A percentile compares a stretch with the other conserved stretches of the same genome.
Evolutionary conservation across 1,284 basidiomycete genomes (phyloP).

Genomic region (Abortiporus biennis): DNA sequence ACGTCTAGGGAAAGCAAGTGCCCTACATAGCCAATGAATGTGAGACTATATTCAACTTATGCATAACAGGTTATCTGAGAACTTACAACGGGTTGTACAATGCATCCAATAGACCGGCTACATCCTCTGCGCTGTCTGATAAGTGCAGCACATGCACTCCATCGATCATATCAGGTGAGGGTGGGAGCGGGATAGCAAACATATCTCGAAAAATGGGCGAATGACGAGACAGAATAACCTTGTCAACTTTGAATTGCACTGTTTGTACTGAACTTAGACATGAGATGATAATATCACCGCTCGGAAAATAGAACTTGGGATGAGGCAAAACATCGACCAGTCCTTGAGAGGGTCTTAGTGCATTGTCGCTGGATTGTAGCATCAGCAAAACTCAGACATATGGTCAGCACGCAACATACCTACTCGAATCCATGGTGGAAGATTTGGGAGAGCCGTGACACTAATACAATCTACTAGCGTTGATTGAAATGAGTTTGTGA

Average conservation of each 20-base stretch:
- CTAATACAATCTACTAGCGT: no score
- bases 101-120: neutral
- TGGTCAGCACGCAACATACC: no score
- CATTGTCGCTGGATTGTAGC: no score
- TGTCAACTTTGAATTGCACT: neutral
- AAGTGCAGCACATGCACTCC: neutral
- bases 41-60: neutral
- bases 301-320: neutral
- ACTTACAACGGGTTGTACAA: neutral
- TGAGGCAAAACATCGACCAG: neutral
- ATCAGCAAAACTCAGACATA: no score
- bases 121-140: neutral
- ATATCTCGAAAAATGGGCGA: slow-evolving; percentile 6
- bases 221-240: neutral
- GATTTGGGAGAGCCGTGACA: no score
- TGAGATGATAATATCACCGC: neutral
- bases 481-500: no score
- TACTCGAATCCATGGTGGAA: no score
- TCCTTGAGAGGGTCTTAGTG: no score
- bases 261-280: neutral
- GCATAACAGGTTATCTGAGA: neutral
- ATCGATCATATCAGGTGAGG: no score
- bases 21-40: neutral
- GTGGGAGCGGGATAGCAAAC: slow-evolving; percentile 1
- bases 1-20: neutral